Evolutionary conservation across 2,329 filamentous ascomycete species (phyloP).

Genomic region (Stachybotrys elegans): DNA sequence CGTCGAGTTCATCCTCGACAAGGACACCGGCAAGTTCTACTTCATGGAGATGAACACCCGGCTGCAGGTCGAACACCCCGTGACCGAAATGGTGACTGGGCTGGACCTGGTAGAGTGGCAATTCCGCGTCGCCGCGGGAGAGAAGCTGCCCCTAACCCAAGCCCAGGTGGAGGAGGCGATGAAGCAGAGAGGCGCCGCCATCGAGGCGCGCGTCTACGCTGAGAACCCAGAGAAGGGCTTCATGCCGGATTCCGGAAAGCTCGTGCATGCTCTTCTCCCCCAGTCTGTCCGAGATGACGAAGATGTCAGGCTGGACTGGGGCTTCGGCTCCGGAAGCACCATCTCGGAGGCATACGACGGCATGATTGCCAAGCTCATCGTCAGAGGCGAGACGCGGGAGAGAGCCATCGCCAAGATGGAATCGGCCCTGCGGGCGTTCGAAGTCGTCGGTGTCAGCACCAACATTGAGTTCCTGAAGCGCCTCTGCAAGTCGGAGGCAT

Average conservation of each 20-base stretch:
- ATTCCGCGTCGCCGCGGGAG: slow-evolving; percentile 65
- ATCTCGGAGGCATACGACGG: slow-evolving; percentile 95
- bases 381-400: slow-evolving; percentile 71
- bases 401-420: slow-evolving; percentile 79
- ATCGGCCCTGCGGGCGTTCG: slow-evolving; percentile 77
- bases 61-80: slow-evolving; percentile 93
- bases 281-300: slow-evolving; percentile 51
- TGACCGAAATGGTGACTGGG: slow-evolving; percentile 68
- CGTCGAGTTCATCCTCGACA: slow-evolving; percentile 86
- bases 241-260: slow-evolving; percentile 84
- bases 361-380: slow-evolving; percentile 98
- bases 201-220: slow-evolving; percentile 94
- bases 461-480: slow-evolving; percentile 97
- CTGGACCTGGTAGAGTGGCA: slow-evolving; percentile 91
- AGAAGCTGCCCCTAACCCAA: slow-evolving; percentile 52
- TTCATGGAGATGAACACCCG: slow-evolving; percentile 84
- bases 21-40: slow-evolving; percentile 74
- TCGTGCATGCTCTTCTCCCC: slow-evolving; percentile 79
- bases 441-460: slow-evolving; percentile 87
- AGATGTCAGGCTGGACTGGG: slow-evolving; percentile 85
- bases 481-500: slow-evolving; percentile 74
- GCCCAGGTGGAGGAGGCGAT: slow-evolving; percentile 70
- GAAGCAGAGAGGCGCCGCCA: slow-evolving; percentile 71
- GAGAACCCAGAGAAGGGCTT: slow-evolving; percentile 91
- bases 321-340: slow-evolving; percentile 85